A percentile compares a stretch with the other conserved stretches of the same genome.
Conservation (phyloP, 257 asterid species). For the Nicotiana tomentosiformis region DNA sequence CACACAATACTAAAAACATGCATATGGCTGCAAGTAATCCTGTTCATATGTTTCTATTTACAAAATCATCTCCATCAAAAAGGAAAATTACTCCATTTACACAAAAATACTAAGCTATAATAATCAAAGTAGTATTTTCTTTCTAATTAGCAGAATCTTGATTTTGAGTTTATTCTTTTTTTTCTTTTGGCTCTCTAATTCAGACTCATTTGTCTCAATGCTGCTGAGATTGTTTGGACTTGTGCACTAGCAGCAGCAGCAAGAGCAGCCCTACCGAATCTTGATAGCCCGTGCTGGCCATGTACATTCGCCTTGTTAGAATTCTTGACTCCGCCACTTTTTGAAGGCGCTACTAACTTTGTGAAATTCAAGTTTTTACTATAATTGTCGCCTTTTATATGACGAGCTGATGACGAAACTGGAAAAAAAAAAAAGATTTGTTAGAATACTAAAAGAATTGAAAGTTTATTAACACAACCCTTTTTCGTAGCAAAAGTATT, state of each 20-base stretch:
- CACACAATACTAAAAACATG: neutral
- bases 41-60: neutral
- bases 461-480: neutral
- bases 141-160: neutral
- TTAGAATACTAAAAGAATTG: neutral
- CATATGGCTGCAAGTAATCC: neutral
- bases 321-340: neutral
- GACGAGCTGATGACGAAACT: neutral
- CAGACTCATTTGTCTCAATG: neutral
- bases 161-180: neutral
- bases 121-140: neutral
- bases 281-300: neutral
- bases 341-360: neutral
- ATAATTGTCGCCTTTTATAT: neutral
- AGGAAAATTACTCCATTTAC: neutral
- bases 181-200: neutral
- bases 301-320: neutral
- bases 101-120: neutral
- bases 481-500: neutral
- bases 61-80: neutral
- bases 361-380: neutral
- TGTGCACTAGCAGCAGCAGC: neutral
- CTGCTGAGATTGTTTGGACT: slow-evolving; percentile 6
- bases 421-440: neutral
- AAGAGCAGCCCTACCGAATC: slow-evolving; percentile 11